phyloP scores from a whole-genome alignment of 2,329 filamentous ascomycete genomes.

The Beauveria rudraprayagi region DNA sequence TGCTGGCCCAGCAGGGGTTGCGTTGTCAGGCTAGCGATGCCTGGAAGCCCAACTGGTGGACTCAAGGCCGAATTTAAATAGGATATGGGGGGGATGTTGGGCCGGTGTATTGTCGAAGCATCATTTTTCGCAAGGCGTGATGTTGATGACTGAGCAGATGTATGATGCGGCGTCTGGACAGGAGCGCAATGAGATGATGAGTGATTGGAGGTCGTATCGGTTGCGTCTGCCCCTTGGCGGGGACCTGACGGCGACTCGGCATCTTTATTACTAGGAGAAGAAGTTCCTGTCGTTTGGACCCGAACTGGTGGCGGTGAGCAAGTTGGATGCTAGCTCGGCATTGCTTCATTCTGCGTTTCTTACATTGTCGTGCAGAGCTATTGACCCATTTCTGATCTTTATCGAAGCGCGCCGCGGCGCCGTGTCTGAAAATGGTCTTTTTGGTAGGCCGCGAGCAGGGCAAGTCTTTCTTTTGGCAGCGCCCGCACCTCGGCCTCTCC shows the following conservation, averaged over 20 bases:
- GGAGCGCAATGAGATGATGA: slow-evolving; percentile 1
- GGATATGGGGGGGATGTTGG: slow-evolving; percentile 1
- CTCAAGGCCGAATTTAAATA: background rate
- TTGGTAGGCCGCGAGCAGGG: slow-evolving; percentile 26
- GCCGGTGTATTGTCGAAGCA: background rate
- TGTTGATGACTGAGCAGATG: background rate
- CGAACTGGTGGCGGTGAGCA: slow-evolving; percentile 1
- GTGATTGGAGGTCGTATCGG: background rate
- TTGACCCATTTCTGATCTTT: slow-evolving; percentile 30
- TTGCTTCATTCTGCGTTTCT: slow-evolving; percentile 14
- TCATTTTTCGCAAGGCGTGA: background rate
- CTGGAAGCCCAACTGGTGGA: background rate
- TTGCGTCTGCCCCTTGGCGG: background rate
- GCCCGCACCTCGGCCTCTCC: slow-evolving; percentile 27
- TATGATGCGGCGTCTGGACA: background rate
- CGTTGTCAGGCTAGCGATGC: slow-evolving; percentile 2
- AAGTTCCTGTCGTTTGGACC: slow-evolving; percentile 8
- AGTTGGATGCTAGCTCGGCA: background rate
- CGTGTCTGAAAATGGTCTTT: slow-evolving; percentile 30
- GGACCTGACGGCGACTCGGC: background rate
- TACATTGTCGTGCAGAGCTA: slow-evolving; percentile 27
- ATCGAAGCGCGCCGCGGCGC: slow-evolving; percentile 24
- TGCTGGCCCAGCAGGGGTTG: background rate
- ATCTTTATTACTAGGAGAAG: background rate
- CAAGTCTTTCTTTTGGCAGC: slow-evolving; percentile 26